Base-by-base conservation (phyloP, 495 filamentous ascomycete species). In the Xylona heveae region DNA sequence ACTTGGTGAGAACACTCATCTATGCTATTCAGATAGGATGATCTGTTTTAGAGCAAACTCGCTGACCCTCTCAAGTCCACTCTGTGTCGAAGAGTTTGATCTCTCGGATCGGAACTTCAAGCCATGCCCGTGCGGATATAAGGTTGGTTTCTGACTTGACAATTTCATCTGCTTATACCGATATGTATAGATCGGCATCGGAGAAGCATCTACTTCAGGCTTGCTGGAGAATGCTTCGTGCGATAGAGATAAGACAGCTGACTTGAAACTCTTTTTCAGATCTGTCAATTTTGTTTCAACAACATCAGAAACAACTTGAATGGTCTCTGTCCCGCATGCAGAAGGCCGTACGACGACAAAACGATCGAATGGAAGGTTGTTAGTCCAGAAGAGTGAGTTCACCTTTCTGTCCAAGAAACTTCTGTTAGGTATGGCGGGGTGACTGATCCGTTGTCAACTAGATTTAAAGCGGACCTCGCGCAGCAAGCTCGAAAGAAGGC, bases 261-360 rank as follows among this genome's bases (percentile, higher is more conserved):
- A 29, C 14, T 18, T 49, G 28, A 28, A 18, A 22, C 25, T 30
- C 7, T 17, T 28, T 19, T 47, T 5, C 31, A 97, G 85, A 80
- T 99, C 46, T 99, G 90, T 52, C 90, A 94, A 59, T 99, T 99
- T 57, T 99, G 90, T 54, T 95, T 77, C 59, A 92, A 99, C 58
- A 95, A 95, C 43, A 88, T 99, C 53, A 85, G 81, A 52, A 79
- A 73, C 36, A 93, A 84, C 40, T 74, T 93, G 64, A 93, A 93
- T 48, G 82, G 82, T 22, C 60, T 90, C 19, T 99, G 90, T 55
- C 90, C 90, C 10, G 91, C 92, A 46, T 99, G 90, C 53, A 72
- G 90, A 46, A 65, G 90, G 42, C 68, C 76, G 12, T 99, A 99
- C 49, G 80, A 93, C 51, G 90, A 99, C 32, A 80, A 84, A 48